phyloP scores from a whole-genome alignment of 768 basidiomycete species.

The Kwoniella botswanensis region DNA sequence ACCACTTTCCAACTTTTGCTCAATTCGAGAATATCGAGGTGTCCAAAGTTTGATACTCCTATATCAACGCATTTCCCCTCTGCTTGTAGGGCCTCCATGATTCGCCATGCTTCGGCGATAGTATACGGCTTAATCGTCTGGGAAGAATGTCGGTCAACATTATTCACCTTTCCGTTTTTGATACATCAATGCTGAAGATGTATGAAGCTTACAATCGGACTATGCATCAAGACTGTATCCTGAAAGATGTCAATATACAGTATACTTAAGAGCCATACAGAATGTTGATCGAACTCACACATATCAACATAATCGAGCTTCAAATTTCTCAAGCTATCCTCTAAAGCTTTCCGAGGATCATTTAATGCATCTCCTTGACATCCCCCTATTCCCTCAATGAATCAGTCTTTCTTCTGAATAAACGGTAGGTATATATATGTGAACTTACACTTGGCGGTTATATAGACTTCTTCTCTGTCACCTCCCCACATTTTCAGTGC shows the following conservation, averaged over 20 bases:
- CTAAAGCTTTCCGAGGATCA: constrained; percentile 63
- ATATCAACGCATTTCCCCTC: constrained; percentile 61
- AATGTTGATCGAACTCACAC: constrained; percentile 58
- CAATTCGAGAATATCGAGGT: constrained; percentile 56
- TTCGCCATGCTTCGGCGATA: constrained; percentile 64
- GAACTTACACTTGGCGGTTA: constrained; percentile 60
- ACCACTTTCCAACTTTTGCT: constrained; percentile 50
- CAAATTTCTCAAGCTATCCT: constrained; percentile 62
- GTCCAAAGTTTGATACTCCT: constrained; percentile 60
- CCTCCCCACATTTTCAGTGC: constrained; percentile 50
- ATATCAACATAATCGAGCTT: constrained; percentile 34
- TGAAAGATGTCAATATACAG: constrained; percentile 19
- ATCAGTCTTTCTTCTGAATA: not conserved
- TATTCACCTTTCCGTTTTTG: not conserved
- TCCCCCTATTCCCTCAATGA: not conserved
- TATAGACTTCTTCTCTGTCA: constrained; percentile 61
- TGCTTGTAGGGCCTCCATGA: constrained; percentile 64
- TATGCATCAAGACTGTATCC: constrained; percentile 66
- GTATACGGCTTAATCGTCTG: not conserved
- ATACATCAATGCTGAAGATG: not conserved
- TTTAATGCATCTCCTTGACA: not conserved
- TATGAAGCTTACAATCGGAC: constrained; percentile 34
- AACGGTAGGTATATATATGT: not conserved
- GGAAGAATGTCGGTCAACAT: not conserved
- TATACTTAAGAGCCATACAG: constrained; percentile 8